Evolutionary conservation across 2,329 filamentous ascomycete genomes (phyloP).

Genomic region (Hypoxylon sp.): DNA sequence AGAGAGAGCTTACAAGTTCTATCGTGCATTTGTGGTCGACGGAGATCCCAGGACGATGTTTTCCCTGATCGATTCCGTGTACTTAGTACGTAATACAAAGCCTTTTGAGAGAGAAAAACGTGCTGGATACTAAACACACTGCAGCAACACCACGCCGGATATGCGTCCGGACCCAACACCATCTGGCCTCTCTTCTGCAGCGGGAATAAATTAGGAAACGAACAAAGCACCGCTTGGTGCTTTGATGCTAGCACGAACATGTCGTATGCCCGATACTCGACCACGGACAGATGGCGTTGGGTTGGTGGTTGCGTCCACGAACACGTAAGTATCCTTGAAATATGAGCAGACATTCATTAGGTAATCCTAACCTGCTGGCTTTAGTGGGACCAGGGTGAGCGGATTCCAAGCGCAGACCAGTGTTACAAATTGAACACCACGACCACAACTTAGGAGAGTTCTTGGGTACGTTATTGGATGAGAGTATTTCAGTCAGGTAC

Average conservation of each 20-base stretch:
- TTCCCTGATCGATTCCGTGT: constrained; percentile 58
- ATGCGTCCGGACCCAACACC: constrained; percentile 54
- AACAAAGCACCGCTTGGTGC: constrained; percentile 56
- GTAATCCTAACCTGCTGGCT: constrained; percentile 32
- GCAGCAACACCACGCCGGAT: constrained; percentile 59
- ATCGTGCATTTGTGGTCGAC: constrained; percentile 59
- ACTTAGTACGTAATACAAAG: constrained; percentile 52
- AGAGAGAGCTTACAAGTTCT: constrained; percentile 58
- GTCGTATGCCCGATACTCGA: constrained; percentile 59
- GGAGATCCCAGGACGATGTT: constrained; percentile 60
- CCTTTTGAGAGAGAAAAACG: neutral
- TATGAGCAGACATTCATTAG: neutral
- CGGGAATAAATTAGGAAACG: constrained; percentile 56
- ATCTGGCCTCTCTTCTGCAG: constrained; percentile 60
- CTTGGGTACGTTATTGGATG: neutral
- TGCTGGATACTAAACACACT: constrained; percentile 12
- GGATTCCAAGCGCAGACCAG: constrained; percentile 50
- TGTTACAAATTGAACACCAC: constrained; percentile 50
- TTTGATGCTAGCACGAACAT: constrained; percentile 59
- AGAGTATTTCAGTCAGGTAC: neutral
- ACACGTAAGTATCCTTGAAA: constrained; percentile 54
- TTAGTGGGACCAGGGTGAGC: constrained; percentile 57
- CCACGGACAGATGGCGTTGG: constrained; percentile 59
- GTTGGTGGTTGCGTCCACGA: constrained; percentile 60
- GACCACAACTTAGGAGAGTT: neutral